phyloP scores from a whole-genome alignment of 768 basidiomycete species.

The Leccinum subtestaceum region DNA sequence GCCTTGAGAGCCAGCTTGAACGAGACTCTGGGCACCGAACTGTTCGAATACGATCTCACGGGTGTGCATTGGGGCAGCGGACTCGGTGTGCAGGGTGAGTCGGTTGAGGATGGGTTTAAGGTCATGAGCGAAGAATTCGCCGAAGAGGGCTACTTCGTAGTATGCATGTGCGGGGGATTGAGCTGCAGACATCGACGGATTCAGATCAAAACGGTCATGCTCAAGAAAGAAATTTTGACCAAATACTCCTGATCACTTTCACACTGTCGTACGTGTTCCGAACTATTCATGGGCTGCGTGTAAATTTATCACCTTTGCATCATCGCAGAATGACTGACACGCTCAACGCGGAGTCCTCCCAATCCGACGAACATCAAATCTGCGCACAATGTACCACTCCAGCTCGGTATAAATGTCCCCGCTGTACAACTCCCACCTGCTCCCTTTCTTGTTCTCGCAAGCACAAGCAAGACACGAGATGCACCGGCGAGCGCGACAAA shows the following conservation, averaged over 20 bases:
- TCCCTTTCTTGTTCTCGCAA: slow-evolving; percentile 62
- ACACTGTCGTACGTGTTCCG: background rate
- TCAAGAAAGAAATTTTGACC: background rate
- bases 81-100: slow-evolving; percentile 79
- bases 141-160: slow-evolving; percentile 82
- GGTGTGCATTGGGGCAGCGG: slow-evolving; percentile 67
- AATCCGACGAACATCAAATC: slow-evolving; percentile 24
- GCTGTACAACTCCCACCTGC: slow-evolving; percentile 70
- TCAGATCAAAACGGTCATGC: background rate
- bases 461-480: slow-evolving; percentile 64
- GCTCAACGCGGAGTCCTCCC: slow-evolving; percentile 1
- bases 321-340: slow-evolving; percentile 9
- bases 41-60: slow-evolving; percentile 84
- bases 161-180: slow-evolving; percentile 52
- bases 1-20: slow-evolving; percentile 45
- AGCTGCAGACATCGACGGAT: slow-evolving; percentile 20
- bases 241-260: background rate
- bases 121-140: slow-evolving; percentile 76
- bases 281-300: background rate
- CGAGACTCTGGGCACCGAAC: slow-evolving; percentile 59
- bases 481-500: slow-evolving; percentile 73
- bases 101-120: slow-evolving; percentile 76
- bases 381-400: slow-evolving; percentile 52
- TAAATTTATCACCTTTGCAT: no score
- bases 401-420: slow-evolving; percentile 77